Evolutionary conservation across 2,329 filamentous ascomycete species (phyloP).

Genomic region (Cyanodermella asteris): DNA sequence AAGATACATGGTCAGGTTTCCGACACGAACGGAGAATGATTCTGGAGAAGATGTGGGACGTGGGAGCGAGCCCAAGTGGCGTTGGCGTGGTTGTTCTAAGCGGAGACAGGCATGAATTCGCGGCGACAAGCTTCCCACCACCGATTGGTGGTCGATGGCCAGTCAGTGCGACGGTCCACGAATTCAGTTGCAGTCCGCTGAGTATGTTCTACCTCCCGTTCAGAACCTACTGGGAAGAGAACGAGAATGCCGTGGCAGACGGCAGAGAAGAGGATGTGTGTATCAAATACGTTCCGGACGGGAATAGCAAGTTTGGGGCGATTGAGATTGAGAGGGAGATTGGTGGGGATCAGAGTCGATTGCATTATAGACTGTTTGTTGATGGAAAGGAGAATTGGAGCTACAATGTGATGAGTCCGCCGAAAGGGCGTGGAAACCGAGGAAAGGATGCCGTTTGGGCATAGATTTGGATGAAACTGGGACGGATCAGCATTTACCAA

Average conservation of each 20-base stretch:
- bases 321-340: conserved; percentile 5
- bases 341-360: conserved; percentile 3
- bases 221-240: conserved; percentile 60
- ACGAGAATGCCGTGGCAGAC: conserved; percentile 15
- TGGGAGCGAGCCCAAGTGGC: conserved; percentile 41
- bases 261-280: conserved; percentile 53
- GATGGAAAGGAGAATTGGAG: conserved; percentile 6
- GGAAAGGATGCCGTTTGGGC: conserved; percentile 5
- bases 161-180: conserved; percentile 47
- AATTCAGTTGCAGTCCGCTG: conserved; percentile 78
- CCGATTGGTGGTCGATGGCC: conserved; percentile 36
- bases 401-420: conserved; percentile 5
- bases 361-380: conserved; percentile 6
- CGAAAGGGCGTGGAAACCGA: conserved; percentile 1
- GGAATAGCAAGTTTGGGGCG: conserved; percentile 7
- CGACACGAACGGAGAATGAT: conserved; percentile 55
- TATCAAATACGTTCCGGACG: conserved; percentile 56
- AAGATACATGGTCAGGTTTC: conserved; percentile 91
- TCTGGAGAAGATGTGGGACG: conserved; percentile 82
- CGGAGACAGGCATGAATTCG: conserved; percentile 93
- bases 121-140: conserved; percentile 53
- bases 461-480: not conserved
- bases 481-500: no score
- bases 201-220: conserved; percentile 87
- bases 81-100: conserved; percentile 65